Base-by-base conservation (phyloP, 805 yeast species). In the Pichia ethanolica region DNA sequence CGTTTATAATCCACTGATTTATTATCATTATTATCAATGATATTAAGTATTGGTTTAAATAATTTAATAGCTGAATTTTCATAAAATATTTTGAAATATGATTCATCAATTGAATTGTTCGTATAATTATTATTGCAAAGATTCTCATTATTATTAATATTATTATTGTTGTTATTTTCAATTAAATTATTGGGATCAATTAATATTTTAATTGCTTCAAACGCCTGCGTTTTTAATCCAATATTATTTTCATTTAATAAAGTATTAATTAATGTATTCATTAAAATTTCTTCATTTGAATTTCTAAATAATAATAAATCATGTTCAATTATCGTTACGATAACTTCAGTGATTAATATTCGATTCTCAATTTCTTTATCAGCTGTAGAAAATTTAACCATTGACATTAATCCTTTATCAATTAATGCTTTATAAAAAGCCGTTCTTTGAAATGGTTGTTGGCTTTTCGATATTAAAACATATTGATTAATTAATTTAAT, bases 291-390 rank as follows among this genome's bases (percentile, higher is more conserved):
- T 49, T 74, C 40, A 39, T 53, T 55, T 6, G 42, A 41, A 12
- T 51, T 59, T 56, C 69, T 73, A 36, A 87, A 79, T 39, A 86
- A 64, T 13, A 81, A 65, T 9, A 86, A 82, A 59, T 89, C 96
- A 57, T 86, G 91, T 51, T 90, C 97, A 28, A 90, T 83, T 5
- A 89, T 82, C 1, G 89, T 72, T 8, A 86, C 85, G 13, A 90
- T 76, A 8, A 88, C 67, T 60, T 91, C 97, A 0, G 93, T 82
- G 0, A 95, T 95, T 26, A 86, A 61, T 2, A 82, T 79, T 49
- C 91, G 71, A 9, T 80, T 73, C 5, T 71, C 70, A 38, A 70
- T 63, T 6, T 32, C 38, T 7, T 20, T 34, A 11, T 43, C 36
- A 14, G 7, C 2, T 1, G 67, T 62, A 56, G 96, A 91, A 71